These are phyloP conservation scores for Dryadomyces quercivorus DNA, from an alignment of 2,329 filamentous ascomycete genomes.

Conservation along the genomic window DNA sequence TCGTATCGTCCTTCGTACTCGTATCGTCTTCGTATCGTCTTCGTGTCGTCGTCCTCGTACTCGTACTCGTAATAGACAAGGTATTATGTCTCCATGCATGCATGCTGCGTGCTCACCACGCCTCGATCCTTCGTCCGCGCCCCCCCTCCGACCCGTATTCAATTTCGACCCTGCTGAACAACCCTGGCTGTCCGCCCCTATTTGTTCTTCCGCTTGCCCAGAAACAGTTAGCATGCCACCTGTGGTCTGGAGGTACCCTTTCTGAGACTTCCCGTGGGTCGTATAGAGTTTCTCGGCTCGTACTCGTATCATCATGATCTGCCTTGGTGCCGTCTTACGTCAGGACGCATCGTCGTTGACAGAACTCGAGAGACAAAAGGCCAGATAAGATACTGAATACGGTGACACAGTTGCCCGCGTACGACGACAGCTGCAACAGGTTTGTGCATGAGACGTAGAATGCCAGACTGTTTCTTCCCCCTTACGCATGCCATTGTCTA, in stretches of 20 bases:
- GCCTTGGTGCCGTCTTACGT: background rate
- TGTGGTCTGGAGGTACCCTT: background rate
- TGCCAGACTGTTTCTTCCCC: background rate
- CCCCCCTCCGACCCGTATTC: no score
- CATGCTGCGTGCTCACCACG: background rate
- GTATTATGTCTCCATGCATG: no score
- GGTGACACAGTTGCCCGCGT: background rate
- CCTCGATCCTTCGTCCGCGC: background rate
- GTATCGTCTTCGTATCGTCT: no score
- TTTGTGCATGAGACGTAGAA: background rate
- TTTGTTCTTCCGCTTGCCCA: background rate
- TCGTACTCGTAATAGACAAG: no score
- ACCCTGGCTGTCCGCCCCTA: background rate
- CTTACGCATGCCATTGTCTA: background rate
- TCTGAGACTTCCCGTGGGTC: background rate
- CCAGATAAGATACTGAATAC: background rate
- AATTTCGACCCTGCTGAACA: background rate
- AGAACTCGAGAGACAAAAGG: background rate
- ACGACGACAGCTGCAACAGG: background rate
- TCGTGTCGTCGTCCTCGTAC: no score
- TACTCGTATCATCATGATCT: background rate
- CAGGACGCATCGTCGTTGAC: background rate
- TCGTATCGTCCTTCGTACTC: no score
- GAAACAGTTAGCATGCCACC: background rate
- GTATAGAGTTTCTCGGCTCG: background rate